phyloP scores from a whole-genome alignment of 2,329 filamentous ascomycete genomes.

The Aspergillus jensenii region DNA sequence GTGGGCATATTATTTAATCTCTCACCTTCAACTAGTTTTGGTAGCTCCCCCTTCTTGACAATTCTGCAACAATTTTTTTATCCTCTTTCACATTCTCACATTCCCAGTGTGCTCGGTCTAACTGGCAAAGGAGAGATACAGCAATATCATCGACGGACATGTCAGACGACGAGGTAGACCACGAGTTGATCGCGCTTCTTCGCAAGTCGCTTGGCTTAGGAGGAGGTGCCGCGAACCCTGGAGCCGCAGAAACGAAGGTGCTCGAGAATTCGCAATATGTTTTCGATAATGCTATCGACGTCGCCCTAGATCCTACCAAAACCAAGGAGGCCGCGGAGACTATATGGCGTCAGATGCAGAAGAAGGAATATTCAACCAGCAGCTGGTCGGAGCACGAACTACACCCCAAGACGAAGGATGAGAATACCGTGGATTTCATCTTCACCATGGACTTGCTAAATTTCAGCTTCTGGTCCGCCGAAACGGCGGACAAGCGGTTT shows the following conservation, averaged over 20 bases:
- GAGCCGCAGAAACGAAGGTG: conserved; percentile 73
- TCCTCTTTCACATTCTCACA: not conserved
- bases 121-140: not conserved
- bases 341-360: conserved; percentile 80
- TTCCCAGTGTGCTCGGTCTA: not conserved
- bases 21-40: not conserved
- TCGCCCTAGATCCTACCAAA: conserved; percentile 79
- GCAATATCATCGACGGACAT: conserved; percentile 48
- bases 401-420: conserved; percentile 80
- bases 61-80: not conserved
- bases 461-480: conserved; percentile 93
- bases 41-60: not conserved
- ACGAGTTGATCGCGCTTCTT: conserved; percentile 81
- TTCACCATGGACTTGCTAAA: conserved; percentile 97
- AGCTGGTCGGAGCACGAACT: conserved; percentile 88
- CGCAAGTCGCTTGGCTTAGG: conserved; percentile 73
- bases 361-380: conserved; percentile 74
- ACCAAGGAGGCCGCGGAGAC: conserved; percentile 78
- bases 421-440: conserved; percentile 81
- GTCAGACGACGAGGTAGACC: conserved; percentile 91
- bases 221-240: conserved; percentile 53
- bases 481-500: conserved; percentile 69
- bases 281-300: conserved; percentile 89
- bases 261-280: conserved; percentile 80
- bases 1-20: not conserved